Evolutionary conservation across 805 yeast species (phyloP).

Genomic region (Tetrapisispora iriomotensis): DNA sequence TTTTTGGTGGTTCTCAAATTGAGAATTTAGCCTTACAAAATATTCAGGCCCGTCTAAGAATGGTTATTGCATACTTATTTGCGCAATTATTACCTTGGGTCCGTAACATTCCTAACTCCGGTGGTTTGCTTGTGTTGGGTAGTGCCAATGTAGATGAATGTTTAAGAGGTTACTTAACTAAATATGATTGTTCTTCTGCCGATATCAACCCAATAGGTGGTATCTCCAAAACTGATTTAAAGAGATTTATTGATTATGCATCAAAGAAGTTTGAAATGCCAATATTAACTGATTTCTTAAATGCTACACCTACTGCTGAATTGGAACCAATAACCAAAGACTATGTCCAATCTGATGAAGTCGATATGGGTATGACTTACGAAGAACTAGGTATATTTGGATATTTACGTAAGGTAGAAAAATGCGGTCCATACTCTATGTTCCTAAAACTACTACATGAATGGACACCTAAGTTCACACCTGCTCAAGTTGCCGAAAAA

Average conservation of each 20-base stretch:
- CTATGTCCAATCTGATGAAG: conserved; percentile 93
- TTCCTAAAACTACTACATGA: conserved; percentile 80
- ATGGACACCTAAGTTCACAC: conserved; percentile 81
- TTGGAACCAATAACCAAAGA: conserved; percentile 89
- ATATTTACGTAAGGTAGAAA: conserved; percentile 76
- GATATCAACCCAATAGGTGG: conserved; percentile 99
- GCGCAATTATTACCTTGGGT: conserved; percentile 96
- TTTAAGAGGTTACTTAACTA: conserved; percentile 87
- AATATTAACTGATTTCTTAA: conserved; percentile 63
- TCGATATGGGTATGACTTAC: conserved; percentile 97
- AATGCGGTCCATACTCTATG: conserved; percentile 95
- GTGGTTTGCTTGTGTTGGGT: conserved; percentile 83
- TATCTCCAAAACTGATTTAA: conserved; percentile 87
- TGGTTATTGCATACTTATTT: conserved; percentile 88
- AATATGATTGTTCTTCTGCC: conserved; percentile 95
- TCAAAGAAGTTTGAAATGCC: conserved; percentile 61
- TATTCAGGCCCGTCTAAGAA: conserved; percentile 90
- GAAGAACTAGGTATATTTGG: conserved; percentile 91
- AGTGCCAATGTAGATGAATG: conserved; percentile 98
- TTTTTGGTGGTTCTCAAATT: conserved; percentile 85
- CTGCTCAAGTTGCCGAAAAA: conserved; percentile 80
- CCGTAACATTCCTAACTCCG: conserved; percentile 47
- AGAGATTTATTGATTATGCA: conserved; percentile 77
- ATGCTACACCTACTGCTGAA: conserved; percentile 97
- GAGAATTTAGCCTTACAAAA: conserved; percentile 94